Percentiles rank a stretch among this genome's conserved stretches.
These are phyloP conservation scores for Aspergillus cejpii DNA, from an alignment of 2,329 filamentous ascomycete species.

Conservation along the genomic window DNA sequence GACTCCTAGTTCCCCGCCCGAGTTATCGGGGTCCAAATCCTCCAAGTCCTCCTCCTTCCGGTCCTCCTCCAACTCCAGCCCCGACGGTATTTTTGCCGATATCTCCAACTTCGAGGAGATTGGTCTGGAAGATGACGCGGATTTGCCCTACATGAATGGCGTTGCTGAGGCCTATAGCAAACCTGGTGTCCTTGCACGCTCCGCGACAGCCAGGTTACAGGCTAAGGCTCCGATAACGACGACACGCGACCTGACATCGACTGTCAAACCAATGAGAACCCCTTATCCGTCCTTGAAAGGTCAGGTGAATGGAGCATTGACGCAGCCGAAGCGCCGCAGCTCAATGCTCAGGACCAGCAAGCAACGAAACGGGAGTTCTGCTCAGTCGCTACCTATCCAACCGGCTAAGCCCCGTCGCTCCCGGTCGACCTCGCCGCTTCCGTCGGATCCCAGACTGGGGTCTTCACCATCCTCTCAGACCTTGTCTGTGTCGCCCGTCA, in stretches of 20 bases:
- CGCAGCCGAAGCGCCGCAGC: constrained; percentile 22
- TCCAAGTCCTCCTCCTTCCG: constrained; percentile 86
- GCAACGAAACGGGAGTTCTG: constrained; percentile 18
- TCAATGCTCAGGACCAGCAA: constrained; percentile 22
- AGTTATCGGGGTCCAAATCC: constrained; percentile 77
- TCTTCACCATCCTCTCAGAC: constrained; percentile 24
- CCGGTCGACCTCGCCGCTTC: constrained; percentile 27
- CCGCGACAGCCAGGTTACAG: constrained; percentile 23
- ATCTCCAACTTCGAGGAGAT: constrained; percentile 89
- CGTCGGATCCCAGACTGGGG: constrained; percentile 20
- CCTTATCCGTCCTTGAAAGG: constrained; percentile 21
- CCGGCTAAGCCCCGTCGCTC: constrained; percentile 26
- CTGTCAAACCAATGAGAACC: constrained; percentile 21
- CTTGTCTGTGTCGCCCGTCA: constrained; percentile 21
- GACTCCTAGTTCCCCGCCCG: constrained; percentile 63
- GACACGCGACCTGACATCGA: constrained; percentile 32
- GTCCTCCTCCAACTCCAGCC: constrained; percentile 66
- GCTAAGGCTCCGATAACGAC: constrained; percentile 24
- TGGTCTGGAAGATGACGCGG: constrained; percentile 66
- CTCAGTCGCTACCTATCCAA: constrained; percentile 24
- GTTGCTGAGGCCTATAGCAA: constrained; percentile 26
- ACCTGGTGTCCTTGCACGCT: constrained; percentile 20
- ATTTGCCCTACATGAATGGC: constrained; percentile 31
- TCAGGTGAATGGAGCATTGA: constrained; percentile 23
- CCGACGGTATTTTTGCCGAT: constrained; percentile 61